Evolutionary conservation across 441 rosid genomes (phyloP).

Genomic region (Erodium texanum): DNA sequence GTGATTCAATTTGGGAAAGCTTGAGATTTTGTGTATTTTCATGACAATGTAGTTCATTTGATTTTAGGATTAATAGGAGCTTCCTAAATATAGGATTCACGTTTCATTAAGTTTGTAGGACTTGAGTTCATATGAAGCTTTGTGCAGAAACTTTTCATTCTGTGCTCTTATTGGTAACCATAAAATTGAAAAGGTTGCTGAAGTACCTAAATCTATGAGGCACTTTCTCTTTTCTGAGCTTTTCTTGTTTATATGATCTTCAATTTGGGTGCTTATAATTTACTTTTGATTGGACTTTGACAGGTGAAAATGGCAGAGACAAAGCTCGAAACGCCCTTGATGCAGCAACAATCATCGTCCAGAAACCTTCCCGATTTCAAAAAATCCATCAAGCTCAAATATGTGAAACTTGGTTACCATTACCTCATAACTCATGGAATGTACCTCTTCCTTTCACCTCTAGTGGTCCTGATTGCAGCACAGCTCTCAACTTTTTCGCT

Average conservation of each 20-base stretch:
- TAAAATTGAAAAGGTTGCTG: neutral
- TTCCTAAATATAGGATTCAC: neutral
- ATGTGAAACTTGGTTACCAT: slow-evolving; percentile 54
- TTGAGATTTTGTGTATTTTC: neutral
- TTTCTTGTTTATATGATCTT: neutral
- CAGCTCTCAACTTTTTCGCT: slow-evolving; percentile 39
- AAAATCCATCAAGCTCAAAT: slow-evolving; percentile 43
- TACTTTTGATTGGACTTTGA: neutral
- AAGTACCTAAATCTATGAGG: neutral
- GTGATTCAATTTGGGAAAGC: neutral
- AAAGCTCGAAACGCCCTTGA: slow-evolving; percentile 9
- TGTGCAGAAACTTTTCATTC: neutral
- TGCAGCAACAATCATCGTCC: slow-evolving; percentile 9
- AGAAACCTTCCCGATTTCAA: slow-evolving; percentile 47
- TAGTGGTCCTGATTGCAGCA: slow-evolving; percentile 31
- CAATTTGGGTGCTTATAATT: neutral
- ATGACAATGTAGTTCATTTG: neutral
- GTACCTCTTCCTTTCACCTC: slow-evolving; percentile 42
- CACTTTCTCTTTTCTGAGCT: neutral
- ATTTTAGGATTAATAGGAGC: neutral
- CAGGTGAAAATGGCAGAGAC: slow-evolving; percentile 27
- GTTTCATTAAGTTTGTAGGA: too few species aligned
- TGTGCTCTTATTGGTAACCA: neutral
- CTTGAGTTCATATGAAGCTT: too few species aligned
- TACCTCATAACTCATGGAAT: slow-evolving; percentile 53